phyloP scores from a whole-genome alignment of 176 grass and related monocot genomes.

The Oryza meridionalis region DNA sequence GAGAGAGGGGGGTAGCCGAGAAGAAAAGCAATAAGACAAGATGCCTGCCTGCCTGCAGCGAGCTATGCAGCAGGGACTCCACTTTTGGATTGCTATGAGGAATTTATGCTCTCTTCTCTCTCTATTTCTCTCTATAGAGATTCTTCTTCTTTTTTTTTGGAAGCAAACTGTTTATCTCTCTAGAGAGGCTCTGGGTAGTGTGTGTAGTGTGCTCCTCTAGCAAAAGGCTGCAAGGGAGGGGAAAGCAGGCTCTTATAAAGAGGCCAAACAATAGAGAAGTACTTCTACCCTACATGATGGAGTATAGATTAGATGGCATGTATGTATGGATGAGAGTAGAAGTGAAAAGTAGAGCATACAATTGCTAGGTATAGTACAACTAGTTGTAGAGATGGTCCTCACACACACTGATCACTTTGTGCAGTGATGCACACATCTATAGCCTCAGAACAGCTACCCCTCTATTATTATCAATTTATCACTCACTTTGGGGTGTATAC shows the following conservation, averaged over 20 bases:
- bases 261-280: constrained; percentile 11
- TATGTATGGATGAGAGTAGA: neutral
- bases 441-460: constrained; percentile 26
- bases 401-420: constrained; percentile 1
- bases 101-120: constrained; percentile 11
- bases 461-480: constrained; percentile 14
- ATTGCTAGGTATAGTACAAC: neutral
- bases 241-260: constrained; percentile 57
- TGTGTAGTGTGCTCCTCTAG: constrained; percentile 26
- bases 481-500: constrained; percentile 42
- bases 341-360: neutral
- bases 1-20: neutral
- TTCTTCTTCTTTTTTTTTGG: neutral
- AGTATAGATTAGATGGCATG: neutral
- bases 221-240: constrained; percentile 54
- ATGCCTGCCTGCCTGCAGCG: constrained; percentile 24
- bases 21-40: constrained; percentile 54
- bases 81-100: constrained; percentile 48
- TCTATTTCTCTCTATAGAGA: neutral
- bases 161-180: neutral
- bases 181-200: neutral
- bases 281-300: neutral
- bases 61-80: neutral
- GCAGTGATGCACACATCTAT: constrained; percentile 19
- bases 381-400: neutral